phyloP scores from a whole-genome alignment of 768 basidiomycete genomes.

The Pisolithus sp. region DNA sequence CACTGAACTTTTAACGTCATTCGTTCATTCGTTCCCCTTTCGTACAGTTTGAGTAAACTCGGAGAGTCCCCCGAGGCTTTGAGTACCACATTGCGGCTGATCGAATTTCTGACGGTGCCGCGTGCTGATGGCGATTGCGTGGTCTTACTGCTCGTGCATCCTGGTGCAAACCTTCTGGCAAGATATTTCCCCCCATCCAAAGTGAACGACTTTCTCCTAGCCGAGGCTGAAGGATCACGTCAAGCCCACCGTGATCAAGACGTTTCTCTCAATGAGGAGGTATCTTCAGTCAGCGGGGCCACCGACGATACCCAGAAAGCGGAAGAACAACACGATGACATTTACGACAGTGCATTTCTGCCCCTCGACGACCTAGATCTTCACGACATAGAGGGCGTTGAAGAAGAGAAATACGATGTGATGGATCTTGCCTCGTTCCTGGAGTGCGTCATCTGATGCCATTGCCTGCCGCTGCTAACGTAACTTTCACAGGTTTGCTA shows the following conservation, averaged over 20 bases:
- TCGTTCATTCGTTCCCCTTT: not conserved
- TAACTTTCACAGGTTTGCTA: conserved; percentile 51
- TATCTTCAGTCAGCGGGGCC: not conserved
- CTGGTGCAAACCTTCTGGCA: conserved; percentile 61
- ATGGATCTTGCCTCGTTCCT: conserved; percentile 76
- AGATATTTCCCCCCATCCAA: conserved; percentile 64
- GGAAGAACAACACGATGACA: not conserved
- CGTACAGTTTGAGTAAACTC: conserved; percentile 20
- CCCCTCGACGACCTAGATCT: conserved; percentile 21
- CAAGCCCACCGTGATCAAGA: conserved; percentile 42
- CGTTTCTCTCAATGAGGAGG: conserved; percentile 42
- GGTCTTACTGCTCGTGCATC: conserved; percentile 65
- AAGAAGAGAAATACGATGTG: conserved; percentile 56
- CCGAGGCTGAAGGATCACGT: conserved; percentile 42
- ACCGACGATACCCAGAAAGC: not conserved
- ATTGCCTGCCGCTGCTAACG: not conserved
- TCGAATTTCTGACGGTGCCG: conserved; percentile 66
- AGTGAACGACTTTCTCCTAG: conserved; percentile 60
- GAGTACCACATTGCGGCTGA: conserved; percentile 47
- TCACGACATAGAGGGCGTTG: conserved; percentile 38
- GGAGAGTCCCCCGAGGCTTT: conserved; percentile 43
- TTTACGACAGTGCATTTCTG: not conserved
- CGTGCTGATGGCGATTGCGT: conserved; percentile 59
- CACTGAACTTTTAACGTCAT: no score
- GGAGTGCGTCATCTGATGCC: conserved; percentile 39